Evolutionary conservation across 106 monocot species (phyloP).

Genomic region (Platanthera guangdongensis): DNA sequence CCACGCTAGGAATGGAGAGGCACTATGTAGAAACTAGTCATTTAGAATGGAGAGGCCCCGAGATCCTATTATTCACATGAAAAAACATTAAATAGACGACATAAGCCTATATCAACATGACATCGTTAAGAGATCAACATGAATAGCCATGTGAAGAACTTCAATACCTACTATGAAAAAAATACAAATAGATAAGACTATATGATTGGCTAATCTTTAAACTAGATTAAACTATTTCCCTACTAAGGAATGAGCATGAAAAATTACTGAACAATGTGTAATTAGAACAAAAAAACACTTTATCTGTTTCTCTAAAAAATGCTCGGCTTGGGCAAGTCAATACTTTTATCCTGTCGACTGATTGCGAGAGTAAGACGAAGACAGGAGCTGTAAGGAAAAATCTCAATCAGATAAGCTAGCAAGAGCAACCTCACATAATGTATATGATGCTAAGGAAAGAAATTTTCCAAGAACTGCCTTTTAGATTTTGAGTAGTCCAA

Average conservation of each 20-base stretch:
- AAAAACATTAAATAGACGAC: no score
- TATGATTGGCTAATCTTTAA: not conserved
- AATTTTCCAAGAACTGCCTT: no score
- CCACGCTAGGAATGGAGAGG: no score
- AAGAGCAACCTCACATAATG: not conserved
- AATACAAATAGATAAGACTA: not conserved
- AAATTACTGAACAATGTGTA: not conserved
- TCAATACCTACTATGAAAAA: no score
- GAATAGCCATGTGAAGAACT: no score
- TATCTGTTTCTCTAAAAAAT: not conserved
- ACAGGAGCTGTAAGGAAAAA: constrained; percentile 44
- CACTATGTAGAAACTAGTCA: no score
- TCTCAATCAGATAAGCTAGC: not conserved
- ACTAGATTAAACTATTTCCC: not conserved
- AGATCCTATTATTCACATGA: no score
- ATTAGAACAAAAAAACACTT: not conserved
- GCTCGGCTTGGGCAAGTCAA: not conserved
- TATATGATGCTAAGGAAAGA: not conserved
- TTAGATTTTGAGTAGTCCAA: no score
- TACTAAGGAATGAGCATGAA: not conserved
- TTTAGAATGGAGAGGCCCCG: no score
- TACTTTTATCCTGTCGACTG: constrained; percentile 19
- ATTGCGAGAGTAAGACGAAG: constrained; percentile 62
- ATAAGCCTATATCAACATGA: no score
- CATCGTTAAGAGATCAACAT: no score